A percentile compares a stretch with the other conserved stretches of the same genome.
These are phyloP conservation scores for Backusella australiensis DNA, from an alignment of 192 early-diverging fungal genomes.

Conservation along the genomic window DNA sequence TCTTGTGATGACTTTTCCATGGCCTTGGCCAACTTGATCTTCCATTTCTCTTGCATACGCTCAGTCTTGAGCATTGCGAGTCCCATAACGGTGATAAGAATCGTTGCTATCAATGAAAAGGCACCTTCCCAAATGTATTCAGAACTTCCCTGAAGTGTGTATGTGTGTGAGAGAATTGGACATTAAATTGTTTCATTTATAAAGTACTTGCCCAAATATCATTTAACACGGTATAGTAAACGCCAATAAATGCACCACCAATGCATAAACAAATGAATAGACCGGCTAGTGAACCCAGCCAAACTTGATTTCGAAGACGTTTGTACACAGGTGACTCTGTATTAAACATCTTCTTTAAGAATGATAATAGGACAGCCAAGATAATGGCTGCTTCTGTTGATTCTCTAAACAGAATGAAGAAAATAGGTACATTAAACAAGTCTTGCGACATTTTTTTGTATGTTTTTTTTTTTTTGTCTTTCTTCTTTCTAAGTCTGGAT, in stretches of 20 bases:
- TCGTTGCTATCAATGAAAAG: constrained; percentile 72
- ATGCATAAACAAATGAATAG: constrained; percentile 67
- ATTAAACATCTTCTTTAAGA: constrained; percentile 66
- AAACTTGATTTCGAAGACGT: constrained; percentile 65
- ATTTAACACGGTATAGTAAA: constrained; percentile 64
- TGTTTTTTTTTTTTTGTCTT: too few relatives aligned
- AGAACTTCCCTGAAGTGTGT: constrained; percentile 34
- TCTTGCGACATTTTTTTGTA: constrained; percentile 20
- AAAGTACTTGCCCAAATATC: constrained; percentile 46
- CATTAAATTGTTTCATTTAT: neutral
- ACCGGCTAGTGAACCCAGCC: constrained; percentile 72
- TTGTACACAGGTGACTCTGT: constrained; percentile 47
- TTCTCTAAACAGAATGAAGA: constrained; percentile 81
- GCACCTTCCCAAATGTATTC: constrained; percentile 88
- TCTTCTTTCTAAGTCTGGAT: neutral
- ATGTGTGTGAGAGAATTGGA: neutral
- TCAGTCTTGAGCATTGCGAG: constrained; percentile 76
- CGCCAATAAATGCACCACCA: constrained; percentile 73
- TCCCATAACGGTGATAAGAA: constrained; percentile 82
- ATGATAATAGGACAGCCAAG: constrained; percentile 79
- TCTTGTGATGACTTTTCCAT: constrained; percentile 18
- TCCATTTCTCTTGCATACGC: constrained; percentile 74
- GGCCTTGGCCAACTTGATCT: constrained; percentile 30
- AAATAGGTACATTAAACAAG: constrained; percentile 66
- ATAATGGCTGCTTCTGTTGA: constrained; percentile 86